A percentile compares a stretch with the other conserved stretches of the same genome.
These are phyloP conservation scores for Phytophthora nicotianae DNA, from an alignment of 352 stramenopile species.

Conservation along the genomic window DNA sequence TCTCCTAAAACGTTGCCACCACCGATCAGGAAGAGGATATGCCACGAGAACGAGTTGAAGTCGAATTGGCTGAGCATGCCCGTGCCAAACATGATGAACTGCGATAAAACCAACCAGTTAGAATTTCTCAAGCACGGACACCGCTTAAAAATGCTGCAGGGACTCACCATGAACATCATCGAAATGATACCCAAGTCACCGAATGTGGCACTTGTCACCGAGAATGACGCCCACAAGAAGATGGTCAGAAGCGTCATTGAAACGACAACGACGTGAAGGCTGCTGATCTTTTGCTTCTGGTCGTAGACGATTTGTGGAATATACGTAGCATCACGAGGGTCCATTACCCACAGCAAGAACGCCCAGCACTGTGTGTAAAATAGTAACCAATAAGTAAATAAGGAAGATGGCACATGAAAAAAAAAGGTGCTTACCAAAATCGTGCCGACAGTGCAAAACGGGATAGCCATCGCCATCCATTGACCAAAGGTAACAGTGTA, in stretches of 20 bases:
- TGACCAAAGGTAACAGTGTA: slow-evolving; percentile 90
- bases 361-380: slow-evolving; percentile 74
- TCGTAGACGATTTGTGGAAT: slow-evolving; percentile 94
- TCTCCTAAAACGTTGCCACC: slow-evolving; percentile 92
- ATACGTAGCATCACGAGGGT: slow-evolving; percentile 87
- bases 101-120: slow-evolving; percentile 9
- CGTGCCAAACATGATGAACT: slow-evolving; percentile 89
- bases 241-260: slow-evolving; percentile 91
- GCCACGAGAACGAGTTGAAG: slow-evolving; percentile 95
- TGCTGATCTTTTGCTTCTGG: slow-evolving; percentile 90
- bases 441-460: slow-evolving; percentile 88
- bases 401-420: slow-evolving; percentile 5
- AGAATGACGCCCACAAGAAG: slow-evolving; percentile 90
- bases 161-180: slow-evolving; percentile 88
- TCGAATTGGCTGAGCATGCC: slow-evolving; percentile 92
- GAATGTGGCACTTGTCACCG: slow-evolving; percentile 85
- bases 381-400: slow-evolving; percentile 9
- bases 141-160: background rate
- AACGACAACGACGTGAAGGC: slow-evolving; percentile 88
- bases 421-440: slow-evolving; percentile 62
- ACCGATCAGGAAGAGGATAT: slow-evolving; percentile 93
- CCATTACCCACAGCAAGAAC: slow-evolving; percentile 86
- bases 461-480: slow-evolving; percentile 91
- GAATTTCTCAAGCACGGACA: slow-evolving; percentile 1
- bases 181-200: slow-evolving; percentile 92